Conservation (phyloP, 2,329 filamentous ascomycete genomes). For the Ilyonectria destructans region DNA sequence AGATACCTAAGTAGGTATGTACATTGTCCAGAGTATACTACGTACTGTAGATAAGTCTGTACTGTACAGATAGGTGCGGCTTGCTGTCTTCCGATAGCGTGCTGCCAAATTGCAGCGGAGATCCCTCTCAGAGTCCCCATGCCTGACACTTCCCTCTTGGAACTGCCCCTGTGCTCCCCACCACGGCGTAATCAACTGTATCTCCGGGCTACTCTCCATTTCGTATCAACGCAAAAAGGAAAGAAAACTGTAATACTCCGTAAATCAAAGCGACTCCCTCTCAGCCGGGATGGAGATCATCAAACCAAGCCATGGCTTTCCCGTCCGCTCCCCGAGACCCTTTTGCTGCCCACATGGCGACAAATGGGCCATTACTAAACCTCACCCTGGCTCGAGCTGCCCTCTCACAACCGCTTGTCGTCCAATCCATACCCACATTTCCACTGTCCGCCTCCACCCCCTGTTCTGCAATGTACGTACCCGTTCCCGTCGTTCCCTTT, state of each 20-base stretch:
- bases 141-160: background rate
- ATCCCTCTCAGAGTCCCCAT: background rate
- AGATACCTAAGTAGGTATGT: background rate
- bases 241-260: background rate
- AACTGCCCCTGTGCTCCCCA: slow-evolving; percentile 22
- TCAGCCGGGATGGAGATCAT: slow-evolving; percentile 17
- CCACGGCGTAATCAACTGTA: background rate
- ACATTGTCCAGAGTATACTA: background rate
- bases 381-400: slow-evolving; percentile 22
- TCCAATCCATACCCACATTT: slow-evolving; percentile 26
- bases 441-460: slow-evolving; percentile 21
- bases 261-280: slow-evolving; percentile 9
- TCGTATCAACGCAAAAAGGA: background rate
- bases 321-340: slow-evolving; percentile 26
- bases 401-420: slow-evolving; percentile 14
- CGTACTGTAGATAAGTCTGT: background rate
- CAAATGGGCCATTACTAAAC: slow-evolving; percentile 26
- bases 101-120: background rate
- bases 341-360: slow-evolving; percentile 26
- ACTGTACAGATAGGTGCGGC: background rate
- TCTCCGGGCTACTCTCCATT: background rate
- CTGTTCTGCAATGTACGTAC: slow-evolving; percentile 38
- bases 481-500: slow-evolving; percentile 29
- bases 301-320: slow-evolving; percentile 20
- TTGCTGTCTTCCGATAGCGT: background rate